Evolutionary conservation across 1,284 basidiomycete species (phyloP).

Genomic region (Apiotrichum mycotoxinovorans): DNA sequence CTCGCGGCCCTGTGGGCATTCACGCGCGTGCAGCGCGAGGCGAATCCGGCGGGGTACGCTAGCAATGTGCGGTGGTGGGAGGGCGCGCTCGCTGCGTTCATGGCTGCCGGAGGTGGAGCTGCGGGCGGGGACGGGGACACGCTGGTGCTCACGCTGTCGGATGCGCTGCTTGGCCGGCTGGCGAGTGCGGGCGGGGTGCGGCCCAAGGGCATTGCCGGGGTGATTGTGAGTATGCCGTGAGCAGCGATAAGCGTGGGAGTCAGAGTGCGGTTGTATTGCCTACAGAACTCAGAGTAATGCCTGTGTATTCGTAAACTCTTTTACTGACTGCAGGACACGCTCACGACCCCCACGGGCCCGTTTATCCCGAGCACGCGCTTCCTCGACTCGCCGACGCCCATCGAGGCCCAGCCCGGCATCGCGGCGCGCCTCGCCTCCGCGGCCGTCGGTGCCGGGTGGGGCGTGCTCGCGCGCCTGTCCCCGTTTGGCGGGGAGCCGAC

Average conservation of each 20-base stretch:
- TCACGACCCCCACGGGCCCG: slow-evolving; percentile 32
- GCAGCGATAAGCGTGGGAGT: no score
- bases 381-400: slow-evolving; percentile 58
- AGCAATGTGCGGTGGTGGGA: slow-evolving; percentile 87
- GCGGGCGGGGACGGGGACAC: slow-evolving; percentile 54
- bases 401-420: slow-evolving; percentile 67
- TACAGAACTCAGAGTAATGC: no score
- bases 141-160: slow-evolving; percentile 64
- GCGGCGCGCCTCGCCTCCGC: slow-evolving; percentile 58
- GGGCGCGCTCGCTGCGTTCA: slow-evolving; percentile 61
- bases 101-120: no score
- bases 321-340: slow-evolving; percentile 25
- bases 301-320: no score
- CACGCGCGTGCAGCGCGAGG: slow-evolving; percentile 72
- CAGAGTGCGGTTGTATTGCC: no score
- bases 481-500: slow-evolving; percentile 52
- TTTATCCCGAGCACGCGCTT: slow-evolving; percentile 61
- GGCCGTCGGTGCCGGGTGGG: slow-evolving; percentile 71
- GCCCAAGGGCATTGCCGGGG: slow-evolving; percentile 73
- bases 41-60: slow-evolving; percentile 77
- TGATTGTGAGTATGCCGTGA: slow-evolving; percentile 62
- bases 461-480: slow-evolving; percentile 59
- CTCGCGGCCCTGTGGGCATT: slow-evolving; percentile 84
- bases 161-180: slow-evolving; percentile 60
- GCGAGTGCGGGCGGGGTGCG: slow-evolving; percentile 53